A percentile compares a stretch with the other conserved stretches of the same genome.
Evolutionary conservation across 495 filamentous ascomycete species (phyloP).

Genomic region (Lepidopterella palustris): DNA sequence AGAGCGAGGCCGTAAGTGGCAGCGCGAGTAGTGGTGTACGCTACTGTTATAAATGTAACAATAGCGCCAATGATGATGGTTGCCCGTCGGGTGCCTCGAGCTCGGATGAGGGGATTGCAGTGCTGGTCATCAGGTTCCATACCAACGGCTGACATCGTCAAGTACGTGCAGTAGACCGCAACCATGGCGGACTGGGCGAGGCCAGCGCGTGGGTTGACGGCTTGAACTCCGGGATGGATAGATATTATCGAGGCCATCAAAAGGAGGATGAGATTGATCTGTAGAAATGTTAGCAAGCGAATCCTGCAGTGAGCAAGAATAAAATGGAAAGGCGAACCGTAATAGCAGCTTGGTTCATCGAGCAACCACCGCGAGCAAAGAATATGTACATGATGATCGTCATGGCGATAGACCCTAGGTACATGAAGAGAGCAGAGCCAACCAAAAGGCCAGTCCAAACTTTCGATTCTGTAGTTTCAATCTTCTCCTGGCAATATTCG

Average conservation of each 20-base stretch:
- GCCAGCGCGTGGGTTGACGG: constrained; percentile 86
- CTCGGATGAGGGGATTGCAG: constrained; percentile 89
- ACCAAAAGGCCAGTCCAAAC: constrained; percentile 82
- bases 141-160: constrained; percentile 95
- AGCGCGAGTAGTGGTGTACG: constrained; percentile 94
- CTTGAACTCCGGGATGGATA: constrained; percentile 84
- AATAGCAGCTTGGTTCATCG: constrained; percentile 86
- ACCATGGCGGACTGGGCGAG: constrained; percentile 97
- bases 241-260: constrained; percentile 75
- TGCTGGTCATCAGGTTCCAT: constrained; percentile 96
- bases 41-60: constrained; percentile 92
- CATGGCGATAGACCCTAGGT: constrained; percentile 80
- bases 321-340: constrained; percentile 41
- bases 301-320: not conserved
- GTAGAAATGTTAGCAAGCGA: constrained; percentile 20
- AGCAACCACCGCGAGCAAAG: constrained; percentile 75
- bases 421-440: constrained; percentile 91
- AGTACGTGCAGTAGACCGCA: constrained; percentile 94
- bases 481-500: constrained; percentile 88
- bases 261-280: constrained; percentile 82
- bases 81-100: constrained; percentile 81
- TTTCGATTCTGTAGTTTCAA: constrained; percentile 79
- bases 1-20: constrained; percentile 90
- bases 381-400: constrained; percentile 96
- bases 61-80: constrained; percentile 87